These are phyloP conservation scores for Penicillium arizonense DNA, from an alignment of 495 filamentous ascomycete genomes.

Conservation along the genomic window DNA sequence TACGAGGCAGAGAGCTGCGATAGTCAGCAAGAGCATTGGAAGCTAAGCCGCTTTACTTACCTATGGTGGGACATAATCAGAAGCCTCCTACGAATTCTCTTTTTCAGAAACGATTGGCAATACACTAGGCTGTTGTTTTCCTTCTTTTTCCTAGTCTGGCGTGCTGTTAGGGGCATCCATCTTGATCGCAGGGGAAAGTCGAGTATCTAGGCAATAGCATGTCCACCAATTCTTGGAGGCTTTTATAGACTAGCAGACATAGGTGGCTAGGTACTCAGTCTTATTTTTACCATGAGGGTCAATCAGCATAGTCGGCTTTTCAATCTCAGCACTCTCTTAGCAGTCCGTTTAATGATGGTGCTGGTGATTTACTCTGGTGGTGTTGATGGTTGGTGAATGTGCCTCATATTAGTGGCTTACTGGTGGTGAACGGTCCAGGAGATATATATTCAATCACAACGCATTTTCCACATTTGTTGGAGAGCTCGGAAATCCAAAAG, in stretches of 20 bases:
- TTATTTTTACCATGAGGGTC: background rate
- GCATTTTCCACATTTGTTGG: background rate
- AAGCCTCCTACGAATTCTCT: too few relatives aligned
- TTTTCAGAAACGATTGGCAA: too few relatives aligned
- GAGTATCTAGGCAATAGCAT: background rate
- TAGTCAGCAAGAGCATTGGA: too few relatives aligned
- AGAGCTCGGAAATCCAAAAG: background rate
- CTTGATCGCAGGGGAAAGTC: background rate
- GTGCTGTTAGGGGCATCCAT: too few relatives aligned
- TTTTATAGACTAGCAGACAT: background rate
- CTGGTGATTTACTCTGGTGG: background rate
- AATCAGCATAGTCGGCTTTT: background rate
- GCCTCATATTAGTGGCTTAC: too few relatives aligned
- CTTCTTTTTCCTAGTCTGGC: background rate
- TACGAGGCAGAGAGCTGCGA: too few relatives aligned
- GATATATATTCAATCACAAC: background rate
- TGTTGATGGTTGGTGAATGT: background rate
- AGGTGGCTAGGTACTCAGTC: background rate
- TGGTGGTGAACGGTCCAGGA: background rate
- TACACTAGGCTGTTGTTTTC: too few relatives aligned
- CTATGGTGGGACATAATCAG: too few relatives aligned
- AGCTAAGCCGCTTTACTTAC: background rate
- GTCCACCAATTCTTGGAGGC: background rate
- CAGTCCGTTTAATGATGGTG: background rate
- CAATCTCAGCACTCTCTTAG: background rate